phyloP scores from a whole-genome alignment of 257 asterid genomes.

The Linaria vulgaris region DNA sequence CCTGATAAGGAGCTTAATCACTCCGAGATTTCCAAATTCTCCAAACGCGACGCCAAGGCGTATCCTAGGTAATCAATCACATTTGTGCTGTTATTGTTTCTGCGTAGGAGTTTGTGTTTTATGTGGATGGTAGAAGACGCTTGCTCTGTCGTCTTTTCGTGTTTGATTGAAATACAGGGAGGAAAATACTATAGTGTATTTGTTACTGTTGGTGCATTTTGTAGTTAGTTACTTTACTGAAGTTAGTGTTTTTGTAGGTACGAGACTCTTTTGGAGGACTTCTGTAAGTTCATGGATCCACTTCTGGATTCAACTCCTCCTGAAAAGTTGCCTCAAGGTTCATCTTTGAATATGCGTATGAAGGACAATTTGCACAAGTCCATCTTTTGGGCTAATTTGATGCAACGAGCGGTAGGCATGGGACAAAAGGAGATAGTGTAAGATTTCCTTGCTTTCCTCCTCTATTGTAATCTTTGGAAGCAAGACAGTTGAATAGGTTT shows the following conservation, averaged over 20 bases:
- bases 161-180: background rate
- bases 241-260: slow-evolving; percentile 46
- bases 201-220: no score
- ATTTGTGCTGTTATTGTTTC: background rate
- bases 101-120: background rate
- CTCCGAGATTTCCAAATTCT: slow-evolving; percentile 88
- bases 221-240: background rate
- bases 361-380: slow-evolving; percentile 65
- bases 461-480: slow-evolving; percentile 19
- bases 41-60: slow-evolving; percentile 77
- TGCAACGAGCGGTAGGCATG: slow-evolving; percentile 60
- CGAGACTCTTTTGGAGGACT: slow-evolving; percentile 65
- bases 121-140: no score
- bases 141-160: no score
- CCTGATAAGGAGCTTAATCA: slow-evolving; percentile 62
- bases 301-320: slow-evolving; percentile 84
- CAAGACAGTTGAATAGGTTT: slow-evolving; percentile 11
- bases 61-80: slow-evolving; percentile 55
- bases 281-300: slow-evolving; percentile 85
- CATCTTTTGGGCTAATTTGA: slow-evolving; percentile 69
- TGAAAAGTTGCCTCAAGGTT: slow-evolving; percentile 50
- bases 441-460: slow-evolving; percentile 29
- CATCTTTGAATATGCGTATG: slow-evolving; percentile 62
- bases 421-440: slow-evolving; percentile 89
- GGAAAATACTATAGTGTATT: background rate